Evolutionary conservation across 805 yeast species (phyloP), one percentile per base, ranked within the genome.

Genomic region (Jamesozyma piceae): DNA sequence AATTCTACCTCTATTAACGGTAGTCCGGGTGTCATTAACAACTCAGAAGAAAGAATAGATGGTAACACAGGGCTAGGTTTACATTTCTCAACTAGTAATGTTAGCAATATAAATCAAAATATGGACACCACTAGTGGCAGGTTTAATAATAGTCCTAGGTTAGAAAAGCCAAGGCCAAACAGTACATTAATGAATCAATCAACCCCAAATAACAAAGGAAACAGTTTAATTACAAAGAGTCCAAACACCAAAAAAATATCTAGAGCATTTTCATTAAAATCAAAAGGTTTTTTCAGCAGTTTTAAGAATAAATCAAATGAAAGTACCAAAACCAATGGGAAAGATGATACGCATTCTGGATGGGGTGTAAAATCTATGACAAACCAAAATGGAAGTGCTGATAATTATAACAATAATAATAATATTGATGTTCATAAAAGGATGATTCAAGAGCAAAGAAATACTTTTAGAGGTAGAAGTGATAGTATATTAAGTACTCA

Each of bases 251-350:
- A 49, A 19, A 49, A 43, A 38, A 22, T 62, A 3, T 54, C 59
- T 5, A 55, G 68, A 43, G 60, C 67, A 1, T 53, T 64, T 30
- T 62, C 67, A 2, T 47, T 61, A 19, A 60, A 59, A 39, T 59
- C 65, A 6, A 55, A 57, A 39, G 55, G 49, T 35, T 37, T 57
- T 32, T 54, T 60, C 31, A 47, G 49, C 35, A 51, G 51, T 35
- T 39, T 58, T 30, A 54, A 55, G 43, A 38, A 24, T 19, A 45
- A 39, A 31, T 19, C 40, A 17, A 26, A 32, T 20, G 13, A 22
- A 5, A n/a, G 31, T 10, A 15, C 26, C 17, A 33, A 9, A 20
- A 33, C n/a, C 24, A 19, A 33, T 10, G 19, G 34, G 9, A 31
- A 24, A 11, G 28, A 24, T 11, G 63, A 59, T 43, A 59, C 65